Percentiles rank a stretch among this genome's conserved stretches.
Evolutionary conservation across 176 grass and related monocot species (phyloP).

Genomic region (Carex littledalei): DNA sequence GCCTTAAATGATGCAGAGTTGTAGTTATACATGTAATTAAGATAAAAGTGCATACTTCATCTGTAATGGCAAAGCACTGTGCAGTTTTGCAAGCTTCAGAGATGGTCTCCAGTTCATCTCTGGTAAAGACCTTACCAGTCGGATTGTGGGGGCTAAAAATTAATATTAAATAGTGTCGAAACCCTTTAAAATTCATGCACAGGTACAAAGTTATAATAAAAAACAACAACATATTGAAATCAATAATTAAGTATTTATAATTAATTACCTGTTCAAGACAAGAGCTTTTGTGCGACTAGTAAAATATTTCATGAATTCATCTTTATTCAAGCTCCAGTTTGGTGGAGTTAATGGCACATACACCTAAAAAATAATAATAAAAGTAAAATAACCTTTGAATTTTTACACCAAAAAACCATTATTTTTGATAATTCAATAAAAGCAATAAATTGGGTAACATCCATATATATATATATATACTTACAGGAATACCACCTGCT

Average conservation of each 20-base stretch:
- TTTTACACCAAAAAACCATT: not conserved
- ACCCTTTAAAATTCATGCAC: not conserved
- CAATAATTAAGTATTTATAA: not conserved
- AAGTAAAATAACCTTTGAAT: not conserved
- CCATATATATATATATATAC: not conserved
- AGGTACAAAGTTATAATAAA: not conserved
- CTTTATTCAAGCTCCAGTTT: constrained; percentile 55
- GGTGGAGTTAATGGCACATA: constrained; percentile 83
- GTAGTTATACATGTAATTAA: not conserved
- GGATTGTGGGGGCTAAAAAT: constrained; percentile 80
- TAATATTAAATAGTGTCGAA: not conserved
- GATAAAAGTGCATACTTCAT: constrained; percentile 14
- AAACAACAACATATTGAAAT: not conserved
- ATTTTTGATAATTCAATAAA: not conserved
- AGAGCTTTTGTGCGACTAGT: constrained; percentile 77
- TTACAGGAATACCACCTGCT: constrained; percentile 72
- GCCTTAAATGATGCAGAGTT: not conserved
- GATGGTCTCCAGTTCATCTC: constrained; percentile 32
- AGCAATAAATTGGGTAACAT: not conserved
- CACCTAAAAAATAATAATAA: constrained; percentile 36
- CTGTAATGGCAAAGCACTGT: constrained; percentile 1
- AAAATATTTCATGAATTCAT: constrained; percentile 62
- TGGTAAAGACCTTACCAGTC: constrained; percentile 82
- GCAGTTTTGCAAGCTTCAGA: not conserved
- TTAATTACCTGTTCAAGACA: constrained; percentile 67